Conservation (phyloP, 148 eudicot species). For the Gaultheria prostrata region DNA sequence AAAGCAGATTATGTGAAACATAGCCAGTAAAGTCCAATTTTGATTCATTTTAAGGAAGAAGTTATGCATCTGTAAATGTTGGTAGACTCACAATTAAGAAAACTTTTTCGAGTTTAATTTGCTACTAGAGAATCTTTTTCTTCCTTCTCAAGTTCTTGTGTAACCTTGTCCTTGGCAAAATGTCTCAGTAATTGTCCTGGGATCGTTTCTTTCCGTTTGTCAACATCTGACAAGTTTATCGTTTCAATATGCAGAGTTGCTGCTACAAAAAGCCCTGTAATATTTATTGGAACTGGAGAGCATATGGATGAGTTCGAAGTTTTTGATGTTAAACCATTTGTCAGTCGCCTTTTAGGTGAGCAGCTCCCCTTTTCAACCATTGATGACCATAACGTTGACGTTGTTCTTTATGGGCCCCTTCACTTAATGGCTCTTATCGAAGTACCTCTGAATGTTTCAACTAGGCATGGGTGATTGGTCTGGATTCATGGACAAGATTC, state of each 20-base stretch:
- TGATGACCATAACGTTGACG: constrained; percentile 9
- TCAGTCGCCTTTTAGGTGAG: constrained; percentile 93
- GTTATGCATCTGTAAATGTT: background rate
- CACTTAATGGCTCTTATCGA: background rate
- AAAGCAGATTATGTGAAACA: background rate
- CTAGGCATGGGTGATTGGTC: constrained; percentile 98
- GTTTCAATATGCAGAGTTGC: constrained; percentile 65
- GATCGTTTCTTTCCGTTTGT: background rate
- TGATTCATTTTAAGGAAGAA: background rate
- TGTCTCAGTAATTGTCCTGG: background rate
- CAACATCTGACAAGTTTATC: background rate
- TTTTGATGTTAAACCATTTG: constrained; percentile 97
- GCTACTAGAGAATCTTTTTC: background rate
- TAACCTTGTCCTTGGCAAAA: background rate
- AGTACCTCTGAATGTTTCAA: constrained; percentile 8
- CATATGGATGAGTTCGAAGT: constrained; percentile 99
- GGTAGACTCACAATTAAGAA: background rate
- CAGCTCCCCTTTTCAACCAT: background rate
- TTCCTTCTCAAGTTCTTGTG: background rate
- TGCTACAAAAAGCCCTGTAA: constrained; percentile 97
- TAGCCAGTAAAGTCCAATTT: background rate
- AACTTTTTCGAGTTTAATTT: background rate
- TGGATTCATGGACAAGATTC: constrained; percentile 96
- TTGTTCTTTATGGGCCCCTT: background rate
- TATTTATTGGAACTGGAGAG: constrained; percentile 98